A percentile compares a stretch with the other conserved stretches of the same genome.
phyloP scores from a whole-genome alignment of 495 filamentous ascomycete species.

The Penicillium tannophilum region DNA sequence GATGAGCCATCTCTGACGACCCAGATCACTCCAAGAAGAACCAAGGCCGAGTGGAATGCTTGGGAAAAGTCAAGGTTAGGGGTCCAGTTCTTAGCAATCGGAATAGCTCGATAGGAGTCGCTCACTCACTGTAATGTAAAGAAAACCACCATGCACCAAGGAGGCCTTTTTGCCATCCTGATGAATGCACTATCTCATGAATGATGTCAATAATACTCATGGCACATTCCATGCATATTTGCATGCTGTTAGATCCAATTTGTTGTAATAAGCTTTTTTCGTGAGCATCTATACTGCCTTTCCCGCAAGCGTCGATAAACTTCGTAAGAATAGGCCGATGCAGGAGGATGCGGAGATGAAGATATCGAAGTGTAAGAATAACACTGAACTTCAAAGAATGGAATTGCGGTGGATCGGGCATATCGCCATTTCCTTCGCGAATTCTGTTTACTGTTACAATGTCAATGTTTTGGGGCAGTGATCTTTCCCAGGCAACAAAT shows the following conservation, averaged over 20 bases:
- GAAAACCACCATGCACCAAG: constrained; percentile 48
- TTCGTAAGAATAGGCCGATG: constrained; percentile 43
- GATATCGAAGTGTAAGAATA: constrained; percentile 39
- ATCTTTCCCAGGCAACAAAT: neutral
- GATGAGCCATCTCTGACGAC: neutral
- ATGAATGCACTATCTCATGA: constrained; percentile 26
- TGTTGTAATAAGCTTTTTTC: constrained; percentile 29
- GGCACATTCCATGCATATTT: constrained; percentile 39
- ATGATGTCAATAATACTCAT: constrained; percentile 42
- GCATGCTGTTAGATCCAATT: constrained; percentile 40
- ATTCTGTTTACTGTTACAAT: neutral
- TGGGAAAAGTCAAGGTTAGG: neutral
- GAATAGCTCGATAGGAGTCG: neutral
- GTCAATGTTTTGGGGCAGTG: neutral
- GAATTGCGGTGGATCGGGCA: neutral
- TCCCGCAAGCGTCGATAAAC: constrained; percentile 31
- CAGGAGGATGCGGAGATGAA: constrained; percentile 38
- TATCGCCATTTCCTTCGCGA: neutral
- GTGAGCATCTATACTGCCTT: constrained; percentile 29
- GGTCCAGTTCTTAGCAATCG: neutral
- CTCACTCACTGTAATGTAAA: constrained; percentile 39
- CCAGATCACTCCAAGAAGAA: neutral
- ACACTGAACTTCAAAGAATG: constrained; percentile 28
- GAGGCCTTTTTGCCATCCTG: constrained; percentile 27
- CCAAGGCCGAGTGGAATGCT: neutral